phyloP scores from a whole-genome alignment of 805 yeast species.

The Saturnispora saitoi region DNA sequence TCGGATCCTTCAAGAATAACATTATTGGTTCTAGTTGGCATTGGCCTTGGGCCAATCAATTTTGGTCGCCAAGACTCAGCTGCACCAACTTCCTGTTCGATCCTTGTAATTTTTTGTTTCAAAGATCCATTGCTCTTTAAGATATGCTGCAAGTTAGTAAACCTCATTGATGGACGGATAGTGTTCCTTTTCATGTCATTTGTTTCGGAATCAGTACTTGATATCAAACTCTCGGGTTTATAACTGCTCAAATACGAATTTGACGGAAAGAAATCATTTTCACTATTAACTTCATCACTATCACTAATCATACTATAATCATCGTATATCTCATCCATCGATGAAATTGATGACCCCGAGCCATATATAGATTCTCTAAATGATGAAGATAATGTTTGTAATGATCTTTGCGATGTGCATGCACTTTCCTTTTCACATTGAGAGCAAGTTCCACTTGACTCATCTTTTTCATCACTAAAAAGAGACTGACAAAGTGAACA shows the following conservation, averaged over 20 bases:
- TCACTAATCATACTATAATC: slow-evolving; percentile 7
- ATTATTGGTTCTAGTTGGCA: background rate
- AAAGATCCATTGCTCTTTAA: slow-evolving; percentile 6
- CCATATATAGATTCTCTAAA: background rate
- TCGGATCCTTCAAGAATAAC: background rate
- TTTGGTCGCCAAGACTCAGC: slow-evolving; percentile 6
- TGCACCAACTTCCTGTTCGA: background rate
- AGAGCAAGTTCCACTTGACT: background rate
- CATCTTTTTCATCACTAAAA: background rate
- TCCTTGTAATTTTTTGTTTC: background rate
- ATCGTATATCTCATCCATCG: slow-evolving; percentile 4
- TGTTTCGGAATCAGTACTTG: too few species aligned
- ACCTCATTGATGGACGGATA: slow-evolving; percentile 6
- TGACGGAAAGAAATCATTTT: background rate
- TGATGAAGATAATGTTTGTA: background rate
- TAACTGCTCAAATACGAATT: background rate
- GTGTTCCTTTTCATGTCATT: slow-evolving; percentile 13
- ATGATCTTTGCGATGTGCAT: background rate
- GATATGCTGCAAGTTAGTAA: slow-evolving; percentile 6
- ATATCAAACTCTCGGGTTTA: background rate
- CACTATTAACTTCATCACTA: background rate
- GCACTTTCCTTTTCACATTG: background rate
- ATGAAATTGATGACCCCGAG: background rate
- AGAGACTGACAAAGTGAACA: background rate
- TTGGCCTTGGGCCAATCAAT: slow-evolving; percentile 8